These are phyloP conservation scores for Ambrosia hybrid DNA, from an alignment of 140 eudicot genomes.

Conservation along the genomic window DNA sequence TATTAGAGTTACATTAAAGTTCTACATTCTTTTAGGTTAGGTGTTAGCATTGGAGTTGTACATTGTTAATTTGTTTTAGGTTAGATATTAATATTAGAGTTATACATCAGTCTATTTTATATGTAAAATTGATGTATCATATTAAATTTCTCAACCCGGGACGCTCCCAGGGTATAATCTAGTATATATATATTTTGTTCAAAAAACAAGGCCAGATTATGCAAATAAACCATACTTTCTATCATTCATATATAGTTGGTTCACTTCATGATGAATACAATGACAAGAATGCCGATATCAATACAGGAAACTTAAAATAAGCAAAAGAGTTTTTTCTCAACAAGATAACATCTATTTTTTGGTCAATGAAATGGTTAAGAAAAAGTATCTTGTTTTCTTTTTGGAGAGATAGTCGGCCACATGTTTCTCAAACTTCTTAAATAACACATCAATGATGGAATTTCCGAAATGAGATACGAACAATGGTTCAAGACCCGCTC, in stretches of 20 bases:
- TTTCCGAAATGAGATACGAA: constrained; percentile 26
- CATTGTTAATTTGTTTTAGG: no score
- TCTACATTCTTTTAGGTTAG: no score
- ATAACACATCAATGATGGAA: constrained; percentile 11
- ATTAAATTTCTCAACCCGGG: no score
- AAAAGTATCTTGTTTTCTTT: background rate
- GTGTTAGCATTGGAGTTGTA: no score
- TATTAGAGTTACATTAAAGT: no score
- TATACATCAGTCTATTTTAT: no score
- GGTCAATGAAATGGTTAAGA: background rate
- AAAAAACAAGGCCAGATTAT: background rate
- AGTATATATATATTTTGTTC: no score
- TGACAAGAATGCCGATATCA: background rate
- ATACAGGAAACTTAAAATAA: background rate
- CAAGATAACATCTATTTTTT: background rate
- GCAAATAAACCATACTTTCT: background rate
- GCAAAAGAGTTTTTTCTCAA: background rate
- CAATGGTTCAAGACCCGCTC: constrained; percentile 20
- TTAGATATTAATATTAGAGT: no score
- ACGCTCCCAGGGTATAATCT: no score
- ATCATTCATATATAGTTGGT: background rate
- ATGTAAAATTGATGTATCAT: no score
- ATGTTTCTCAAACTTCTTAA: background rate
- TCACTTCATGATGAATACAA: background rate
- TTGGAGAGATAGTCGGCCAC: constrained; percentile 1